Base-by-base conservation (phyloP, 2,329 filamentous ascomycete genomes). In the Volutella citrinella region DNA sequence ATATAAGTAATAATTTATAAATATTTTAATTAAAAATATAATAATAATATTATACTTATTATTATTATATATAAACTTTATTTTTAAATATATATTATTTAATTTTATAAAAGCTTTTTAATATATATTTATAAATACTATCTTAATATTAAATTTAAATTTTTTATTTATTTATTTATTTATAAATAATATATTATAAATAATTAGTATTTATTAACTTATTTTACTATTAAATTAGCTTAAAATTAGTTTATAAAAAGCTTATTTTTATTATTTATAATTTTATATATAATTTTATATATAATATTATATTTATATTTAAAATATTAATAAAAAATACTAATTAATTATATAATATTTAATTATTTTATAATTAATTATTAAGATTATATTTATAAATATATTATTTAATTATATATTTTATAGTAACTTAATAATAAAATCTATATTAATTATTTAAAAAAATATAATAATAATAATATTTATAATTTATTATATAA, bases 371-470 rank as follows among this genome's bases (percentile, higher is more conserved):
- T 30, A 10, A 13, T 31, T 13, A 12, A 22, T 32, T 9, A 26
- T 23, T 31, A 26, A 18, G 5, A 14, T 28, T 27, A 32, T 38
- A 32, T 27, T 20, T 34, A 27, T 21, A 19, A 13, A 27, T 27
- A 21, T 27, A 19, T 14, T 27, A 20, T 15, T 33, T 4, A 17
- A n/a, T 33, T 18, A 13, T 33, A 18, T 5, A 18, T 26, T 24
- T 12, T 19, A 14, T 15, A 34, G 15, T 12, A 18, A 26, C 10
- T 24, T 33, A 14, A 6, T 25, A 25, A 19, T 19, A 18, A 9
- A 12, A n/a, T 9, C 21, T 12, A n/a, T 19, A 18, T 26, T 18
- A 19, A 4, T 9, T 19, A 20, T 27, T 19, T n/a, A 5, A 20
- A 23, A 14, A 18, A 14, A 19, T 7, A 22, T 23, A 7, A 17